phyloP scores from a whole-genome alignment of 2,329 filamentous ascomycete genomes.

The Diaporthe caulivora region DNA sequence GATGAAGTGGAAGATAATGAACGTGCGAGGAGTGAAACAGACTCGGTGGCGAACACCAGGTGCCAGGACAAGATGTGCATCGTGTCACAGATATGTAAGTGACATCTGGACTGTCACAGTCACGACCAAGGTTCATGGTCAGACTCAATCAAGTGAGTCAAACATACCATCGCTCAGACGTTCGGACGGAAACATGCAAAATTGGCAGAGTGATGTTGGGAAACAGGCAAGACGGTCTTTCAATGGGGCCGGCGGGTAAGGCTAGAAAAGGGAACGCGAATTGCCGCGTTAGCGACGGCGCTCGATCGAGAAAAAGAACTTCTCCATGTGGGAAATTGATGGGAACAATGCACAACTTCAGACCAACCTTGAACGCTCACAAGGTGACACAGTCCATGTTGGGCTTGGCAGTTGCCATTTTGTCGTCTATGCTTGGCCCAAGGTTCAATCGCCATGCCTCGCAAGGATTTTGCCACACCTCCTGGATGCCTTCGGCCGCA shows the following conservation, averaged over 20 bases:
- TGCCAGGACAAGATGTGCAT: background rate
- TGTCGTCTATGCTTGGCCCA: background rate
- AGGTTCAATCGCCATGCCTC: background rate
- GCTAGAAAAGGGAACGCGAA: background rate
- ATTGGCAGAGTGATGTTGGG: background rate
- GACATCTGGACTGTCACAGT: slow-evolving; percentile 6
- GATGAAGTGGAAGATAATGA: background rate
- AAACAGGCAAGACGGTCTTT: background rate
- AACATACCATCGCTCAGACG: background rate
- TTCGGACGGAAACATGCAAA: slow-evolving; percentile 20
- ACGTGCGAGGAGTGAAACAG: background rate
- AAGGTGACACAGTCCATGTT: background rate
- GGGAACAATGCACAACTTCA: background rate
- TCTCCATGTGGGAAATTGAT: slow-evolving; percentile 19
- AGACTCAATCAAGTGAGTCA: background rate
- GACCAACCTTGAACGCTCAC: background rate
- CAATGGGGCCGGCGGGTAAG: background rate
- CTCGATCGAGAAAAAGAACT: background rate
- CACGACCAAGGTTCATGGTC: background rate
- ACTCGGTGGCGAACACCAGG: slow-evolving; percentile 10
- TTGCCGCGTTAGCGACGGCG: background rate
- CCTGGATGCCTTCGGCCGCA: slow-evolving; percentile 11
- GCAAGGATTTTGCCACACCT: background rate
- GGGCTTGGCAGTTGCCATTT: background rate
- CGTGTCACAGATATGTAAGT: slow-evolving; percentile 1